phyloP scores from a whole-genome alignment of 352 stramenopile species.

The Phytophthora chlamydospora region DNA sequence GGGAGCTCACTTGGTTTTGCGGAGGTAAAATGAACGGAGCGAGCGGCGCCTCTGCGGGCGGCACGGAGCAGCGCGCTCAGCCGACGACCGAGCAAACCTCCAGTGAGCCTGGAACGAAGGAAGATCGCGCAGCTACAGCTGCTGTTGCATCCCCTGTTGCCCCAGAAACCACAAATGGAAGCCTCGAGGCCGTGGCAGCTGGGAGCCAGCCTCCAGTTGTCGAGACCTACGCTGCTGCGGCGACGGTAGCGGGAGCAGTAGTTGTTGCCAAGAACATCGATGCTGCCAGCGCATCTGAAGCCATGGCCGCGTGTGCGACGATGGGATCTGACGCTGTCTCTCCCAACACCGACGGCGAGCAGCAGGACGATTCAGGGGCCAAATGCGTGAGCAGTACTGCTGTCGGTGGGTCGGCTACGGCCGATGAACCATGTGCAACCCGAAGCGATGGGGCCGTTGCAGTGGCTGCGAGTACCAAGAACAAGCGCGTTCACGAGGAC shows the following conservation, averaged over 20 bases:
- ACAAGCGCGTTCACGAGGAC: slow-evolving; percentile 30
- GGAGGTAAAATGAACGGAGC: slow-evolving; percentile 20
- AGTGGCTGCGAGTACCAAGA: slow-evolving; percentile 1
- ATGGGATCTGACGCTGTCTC: slow-evolving; percentile 3
- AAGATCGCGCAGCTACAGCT: background rate
- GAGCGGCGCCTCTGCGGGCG: background rate
- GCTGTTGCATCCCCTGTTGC: background rate
- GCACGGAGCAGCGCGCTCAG: slow-evolving; percentile 1
- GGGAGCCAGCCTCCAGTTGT: background rate
- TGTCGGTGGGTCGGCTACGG: background rate
- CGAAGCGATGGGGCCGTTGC: background rate
- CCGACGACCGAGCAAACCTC: background rate
- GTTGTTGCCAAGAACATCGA: background rate
- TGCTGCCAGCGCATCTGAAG: background rate
- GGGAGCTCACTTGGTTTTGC: slow-evolving; percentile 20
- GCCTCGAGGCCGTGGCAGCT: background rate
- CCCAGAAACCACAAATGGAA: slow-evolving; percentile 1
- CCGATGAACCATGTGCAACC: background rate
- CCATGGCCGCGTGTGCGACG: background rate
- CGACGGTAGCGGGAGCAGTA: background rate
- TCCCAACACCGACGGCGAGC: slow-evolving; percentile 1
- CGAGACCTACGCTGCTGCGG: background rate
- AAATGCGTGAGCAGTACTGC: background rate
- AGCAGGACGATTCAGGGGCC: background rate
- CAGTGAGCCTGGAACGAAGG: background rate